Evolutionary conservation across 495 filamentous ascomycete genomes (phyloP), one percentile per base, ranked within the genome.

Genomic region (Venustampulla echinocandica): DNA sequence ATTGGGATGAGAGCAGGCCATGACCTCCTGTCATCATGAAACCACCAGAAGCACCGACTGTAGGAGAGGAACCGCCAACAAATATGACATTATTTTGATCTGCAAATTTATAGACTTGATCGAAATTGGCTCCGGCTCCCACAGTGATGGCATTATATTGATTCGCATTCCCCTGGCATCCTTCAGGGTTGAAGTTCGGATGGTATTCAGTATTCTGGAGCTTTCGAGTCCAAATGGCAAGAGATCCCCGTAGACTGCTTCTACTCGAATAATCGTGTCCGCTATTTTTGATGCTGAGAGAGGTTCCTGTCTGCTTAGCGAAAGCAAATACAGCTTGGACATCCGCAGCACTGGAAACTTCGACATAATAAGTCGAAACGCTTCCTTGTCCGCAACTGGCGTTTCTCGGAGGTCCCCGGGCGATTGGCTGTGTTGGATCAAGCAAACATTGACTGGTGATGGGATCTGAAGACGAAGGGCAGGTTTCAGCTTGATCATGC

Each of bases 91-190:
- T 69, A 17, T 67, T 46, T n/a, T 57, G 52, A 30, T 69, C 46
- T 11, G 69, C 74, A 13, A 65, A 60, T 3, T 60, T 59, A 9
- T 75, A 68, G 5, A 71, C 55, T 48, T 83, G 77, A 27, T 58
- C 66, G 6, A 65, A 74, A 54, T 79, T 70, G 2, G 80, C 66
- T 35, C 80, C 81, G 20, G 78, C 69, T 15, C 80, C 79, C 30
- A 82, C 49, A 47, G 42, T 45, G 22, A 46, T 18, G 56, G 56
- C 64, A 17, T 57, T 58, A 10, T 67, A 67, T 3, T 54, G 65
- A 47, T 74, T 76, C 50, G 59, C 40, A 17, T 51, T 13, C 44
- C 65, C 57, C 3, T 63, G 52, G 49, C 64, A 72, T 7, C 64
- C 61, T 22, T 58, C 41, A 37, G 51, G 48, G 6, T 42, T 14